A percentile compares a stretch with the other conserved stretches of the same genome.
Evolutionary conservation across 2,329 filamentous ascomycete genomes (phyloP).

Genomic region (Didymosphaeria variabile): DNA sequence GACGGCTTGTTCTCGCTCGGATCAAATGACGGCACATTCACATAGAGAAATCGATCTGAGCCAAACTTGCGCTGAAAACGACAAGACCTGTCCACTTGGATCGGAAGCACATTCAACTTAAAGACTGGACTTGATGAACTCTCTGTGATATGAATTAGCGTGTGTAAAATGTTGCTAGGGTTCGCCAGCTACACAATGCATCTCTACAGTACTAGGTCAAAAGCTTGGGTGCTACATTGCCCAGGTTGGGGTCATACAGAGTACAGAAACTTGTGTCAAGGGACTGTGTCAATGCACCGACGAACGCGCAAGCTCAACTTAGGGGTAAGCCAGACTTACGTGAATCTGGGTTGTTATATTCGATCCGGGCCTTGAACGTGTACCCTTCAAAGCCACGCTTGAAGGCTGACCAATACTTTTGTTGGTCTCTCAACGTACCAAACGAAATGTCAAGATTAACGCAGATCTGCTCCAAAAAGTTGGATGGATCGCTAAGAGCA

Average conservation of each 20-base stretch:
- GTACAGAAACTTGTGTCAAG: no score
- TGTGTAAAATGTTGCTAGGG: background rate
- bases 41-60: constrained; percentile 53
- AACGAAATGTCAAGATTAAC: constrained; percentile 4
- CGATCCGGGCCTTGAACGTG: constrained; percentile 45
- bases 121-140: constrained; percentile 30
- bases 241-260: no score
- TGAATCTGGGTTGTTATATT: constrained; percentile 22
- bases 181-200: background rate
- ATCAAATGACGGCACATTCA: constrained; percentile 46
- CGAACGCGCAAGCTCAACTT: background rate
- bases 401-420: constrained; percentile 36
- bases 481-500: constrained; percentile 21
- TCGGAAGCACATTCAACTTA: constrained; percentile 33
- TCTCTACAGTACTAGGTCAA: background rate
- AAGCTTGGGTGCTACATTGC: background rate
- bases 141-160: background rate
- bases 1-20: constrained; percentile 8
- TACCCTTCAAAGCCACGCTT: constrained; percentile 36
- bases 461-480: constrained; percentile 33
- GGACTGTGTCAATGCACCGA: no score
- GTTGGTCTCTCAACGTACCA: constrained; percentile 23
- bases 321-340: constrained; percentile 2
- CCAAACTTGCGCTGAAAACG: constrained; percentile 50
- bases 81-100: constrained; percentile 44